A percentile compares a stretch with the other conserved stretches of the same genome.
phyloP scores from a whole-genome alignment of 257 asterid species.

The Ilex aquifolium region DNA sequence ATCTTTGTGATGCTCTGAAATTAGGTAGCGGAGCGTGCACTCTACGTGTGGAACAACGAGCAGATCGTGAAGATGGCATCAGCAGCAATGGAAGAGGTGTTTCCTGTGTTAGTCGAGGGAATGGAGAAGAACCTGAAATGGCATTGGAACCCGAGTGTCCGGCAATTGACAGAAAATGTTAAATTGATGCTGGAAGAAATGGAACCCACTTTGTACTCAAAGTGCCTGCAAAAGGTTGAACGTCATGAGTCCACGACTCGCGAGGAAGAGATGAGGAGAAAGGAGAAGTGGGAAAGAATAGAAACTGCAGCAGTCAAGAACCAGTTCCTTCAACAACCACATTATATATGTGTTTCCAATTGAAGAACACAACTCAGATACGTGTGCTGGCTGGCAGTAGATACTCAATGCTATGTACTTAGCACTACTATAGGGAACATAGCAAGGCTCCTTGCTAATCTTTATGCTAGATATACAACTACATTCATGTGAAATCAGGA shows the following conservation, averaged over 20 bases:
- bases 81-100: constrained; percentile 45
- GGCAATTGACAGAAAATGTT: constrained; percentile 61
- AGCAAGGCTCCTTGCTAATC: too few species aligned
- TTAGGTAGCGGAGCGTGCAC: constrained; percentile 87
- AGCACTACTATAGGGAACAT: too few species aligned
- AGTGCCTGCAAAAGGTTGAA: constrained; percentile 45
- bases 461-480: too few species aligned
- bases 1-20: neutral
- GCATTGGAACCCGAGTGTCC: constrained; percentile 73
- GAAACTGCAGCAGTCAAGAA: constrained; percentile 42
- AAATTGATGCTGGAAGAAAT: constrained; percentile 60
- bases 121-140: constrained; percentile 60
- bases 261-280: constrained; percentile 37
- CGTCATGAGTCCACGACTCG: constrained; percentile 19
- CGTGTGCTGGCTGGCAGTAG: too few species aligned
- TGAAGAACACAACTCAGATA: neutral
- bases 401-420: too few species aligned
- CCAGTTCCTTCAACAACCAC: constrained; percentile 16
- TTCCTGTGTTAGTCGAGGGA: constrained; percentile 53
- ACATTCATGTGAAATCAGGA: too few species aligned
- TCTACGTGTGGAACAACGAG: constrained; percentile 83
- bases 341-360: constrained; percentile 4
- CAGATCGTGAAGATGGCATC: constrained; percentile 71
- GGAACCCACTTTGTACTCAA: constrained; percentile 56
- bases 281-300: constrained; percentile 51